Percentiles rank a stretch among this genome's conserved stretches.
These are phyloP conservation scores for Boletus tomentosulus DNA, from an alignment of 768 basidiomycete genomes.

Conservation along the genomic window DNA sequence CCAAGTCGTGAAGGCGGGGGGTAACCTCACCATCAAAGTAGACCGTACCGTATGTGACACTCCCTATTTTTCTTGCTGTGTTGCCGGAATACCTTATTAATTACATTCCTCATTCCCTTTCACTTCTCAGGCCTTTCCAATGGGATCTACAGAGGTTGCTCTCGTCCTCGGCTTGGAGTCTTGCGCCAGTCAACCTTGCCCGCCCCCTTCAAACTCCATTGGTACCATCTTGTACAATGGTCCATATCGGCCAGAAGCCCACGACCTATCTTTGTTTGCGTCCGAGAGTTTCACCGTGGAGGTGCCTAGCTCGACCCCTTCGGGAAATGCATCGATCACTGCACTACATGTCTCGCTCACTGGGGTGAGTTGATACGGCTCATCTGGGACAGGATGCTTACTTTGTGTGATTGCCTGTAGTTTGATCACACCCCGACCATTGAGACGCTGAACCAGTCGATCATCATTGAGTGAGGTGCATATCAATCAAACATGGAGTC, in stretches of 20 bases:
- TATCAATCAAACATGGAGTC: no score
- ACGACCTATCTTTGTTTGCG: conserved; percentile 29
- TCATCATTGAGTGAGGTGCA: conserved; percentile 15
- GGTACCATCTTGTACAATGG: conserved; percentile 48
- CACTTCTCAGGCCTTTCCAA: conserved; percentile 30
- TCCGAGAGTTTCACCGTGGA: conserved; percentile 44
- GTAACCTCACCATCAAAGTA: conserved; percentile 40
- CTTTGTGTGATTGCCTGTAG: conserved; percentile 17
- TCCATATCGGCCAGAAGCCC: conserved; percentile 35
- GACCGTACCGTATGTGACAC: conserved; percentile 41
- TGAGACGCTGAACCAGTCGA: conserved; percentile 32
- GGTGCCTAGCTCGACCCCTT: conserved; percentile 29
- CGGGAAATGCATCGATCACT: conserved; percentile 35
- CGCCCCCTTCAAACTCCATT: conserved; percentile 28
- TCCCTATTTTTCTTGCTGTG: background rate
- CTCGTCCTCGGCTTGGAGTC: conserved; percentile 42
- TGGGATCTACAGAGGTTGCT: conserved; percentile 41
- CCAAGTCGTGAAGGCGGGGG: conserved; percentile 34
- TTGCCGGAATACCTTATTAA: background rate
- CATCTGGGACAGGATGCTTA: background rate
- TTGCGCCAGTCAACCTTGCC: conserved; percentile 23
- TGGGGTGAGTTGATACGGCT: conserved; percentile 33
- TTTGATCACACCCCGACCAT: conserved; percentile 26
- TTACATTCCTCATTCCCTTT: background rate
- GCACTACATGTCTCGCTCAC: conserved; percentile 36